Conservation (phyloP, 164 flowering plant species). For the Vitis rupestris region DNA sequence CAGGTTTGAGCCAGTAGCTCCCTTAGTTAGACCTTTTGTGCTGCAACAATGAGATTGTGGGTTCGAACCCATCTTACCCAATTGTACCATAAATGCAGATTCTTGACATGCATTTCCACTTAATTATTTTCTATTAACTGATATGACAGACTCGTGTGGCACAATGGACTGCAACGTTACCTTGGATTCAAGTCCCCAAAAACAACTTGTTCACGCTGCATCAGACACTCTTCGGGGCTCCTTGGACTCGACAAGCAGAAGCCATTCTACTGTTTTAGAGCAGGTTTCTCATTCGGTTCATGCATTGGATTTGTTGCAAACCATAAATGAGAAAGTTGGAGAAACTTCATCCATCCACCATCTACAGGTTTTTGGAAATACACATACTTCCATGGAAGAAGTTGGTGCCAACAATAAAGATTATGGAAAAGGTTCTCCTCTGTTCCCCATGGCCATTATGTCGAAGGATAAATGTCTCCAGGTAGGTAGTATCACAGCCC, state of each 20-base stretch:
- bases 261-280: conserved; percentile 14
- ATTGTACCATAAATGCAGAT: background rate
- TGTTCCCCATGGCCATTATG: conserved; percentile 3
- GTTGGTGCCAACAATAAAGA: conserved; percentile 9
- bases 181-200: conserved; percentile 4
- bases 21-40: background rate
- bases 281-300: conserved; percentile 9
- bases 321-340: conserved; percentile 5
- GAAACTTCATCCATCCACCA: conserved; percentile 9
- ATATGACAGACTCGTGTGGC: conserved; percentile 17
- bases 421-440: conserved; percentile 9
- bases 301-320: conserved; percentile 9
- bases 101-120: background rate
- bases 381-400: conserved; percentile 6
- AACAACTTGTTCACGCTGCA: conserved; percentile 2
- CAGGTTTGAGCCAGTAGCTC: background rate
- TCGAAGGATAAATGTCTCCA: conserved; percentile 17
- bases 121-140: conserved; percentile 11
- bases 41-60: background rate
- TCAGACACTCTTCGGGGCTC: conserved; percentile 12
- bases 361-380: background rate
- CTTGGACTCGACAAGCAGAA: conserved; percentile 15
- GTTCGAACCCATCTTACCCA: background rate
- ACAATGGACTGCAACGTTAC: conserved; percentile 4
- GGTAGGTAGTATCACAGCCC: conserved; percentile 16